Evolutionary conservation across 2,329 filamentous ascomycete genomes (phyloP), one percentile per base, ranked within the genome.

Genomic region (Monilinia aucupariae): DNA sequence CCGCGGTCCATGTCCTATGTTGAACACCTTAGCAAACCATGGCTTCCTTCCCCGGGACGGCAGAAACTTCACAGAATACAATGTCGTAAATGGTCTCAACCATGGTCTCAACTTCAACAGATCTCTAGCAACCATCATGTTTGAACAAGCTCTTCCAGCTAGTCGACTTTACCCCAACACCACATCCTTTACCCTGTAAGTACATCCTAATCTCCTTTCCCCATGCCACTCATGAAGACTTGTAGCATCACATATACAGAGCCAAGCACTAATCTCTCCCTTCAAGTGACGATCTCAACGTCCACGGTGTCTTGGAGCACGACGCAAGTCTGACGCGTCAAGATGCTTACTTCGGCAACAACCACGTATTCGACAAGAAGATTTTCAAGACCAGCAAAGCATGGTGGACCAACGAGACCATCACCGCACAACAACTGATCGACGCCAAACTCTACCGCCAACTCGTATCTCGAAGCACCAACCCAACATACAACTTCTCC

Each of bases 291-390:
- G 37, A 55, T n/a, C 48, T 61, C 1, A 60, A 60, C 34, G 48
- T 25, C 4, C 58, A 61, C 48, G 45, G 34, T 3, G 37, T 61
- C 27, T 25, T 61, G 9, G 37, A 53, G n/a, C 58, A 61, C 6
- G 48, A 61, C 4, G 48, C 25, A 32, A 61, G 58, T n/a, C 17
- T 53, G 17, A 80, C 78, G 48, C 80, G 81, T 32, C 68, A 74
- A 1, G 81, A 84, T 63, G 78, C 76, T 10, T 79, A 73, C 74
- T 77, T 81, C 60, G 82, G 81, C 27, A 78, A 80, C 70, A 79
- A 80, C 66, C 76, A 80, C 67, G 62, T 78, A 62, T 84, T 85
- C 74, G 82, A 84, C 71, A 73, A 78, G 59, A 78, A 75, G 2
- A 70, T 82, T 65, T 85, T 53, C 48, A 32, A 53, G 13, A 45